A percentile compares a stretch with the other conserved stretches of the same genome.
Evolutionary conservation across 495 filamentous ascomycete species (phyloP).

Genomic region (Penicillium odoratum): DNA sequence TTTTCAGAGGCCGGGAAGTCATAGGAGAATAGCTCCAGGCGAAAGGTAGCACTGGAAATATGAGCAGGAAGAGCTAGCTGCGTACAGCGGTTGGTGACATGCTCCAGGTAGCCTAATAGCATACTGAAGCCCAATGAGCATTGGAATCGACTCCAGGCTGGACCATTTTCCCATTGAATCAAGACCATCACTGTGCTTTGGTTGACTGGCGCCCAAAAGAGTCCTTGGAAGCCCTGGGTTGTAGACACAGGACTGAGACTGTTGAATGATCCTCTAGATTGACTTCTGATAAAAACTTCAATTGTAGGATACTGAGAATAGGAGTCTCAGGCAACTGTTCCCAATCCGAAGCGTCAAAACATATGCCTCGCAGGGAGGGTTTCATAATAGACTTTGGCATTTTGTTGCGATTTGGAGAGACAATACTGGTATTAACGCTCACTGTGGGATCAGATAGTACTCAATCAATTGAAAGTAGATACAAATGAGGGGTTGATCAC

Average conservation of each 20-base stretch:
- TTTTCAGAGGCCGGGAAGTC: neutral
- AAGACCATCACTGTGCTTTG: neutral
- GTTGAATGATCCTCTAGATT: neutral
- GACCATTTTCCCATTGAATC: constrained; percentile 1
- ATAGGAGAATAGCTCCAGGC: constrained; percentile 4
- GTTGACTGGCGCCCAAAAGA: neutral
- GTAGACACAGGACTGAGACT: neutral
- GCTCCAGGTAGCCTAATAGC: neutral
- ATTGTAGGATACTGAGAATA: constrained; percentile 1
- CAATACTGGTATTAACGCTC: no score
- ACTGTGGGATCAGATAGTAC: no score
- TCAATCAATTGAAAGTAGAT: no score
- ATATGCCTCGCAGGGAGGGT: no score
- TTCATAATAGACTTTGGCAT: no score
- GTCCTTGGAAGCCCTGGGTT: neutral
- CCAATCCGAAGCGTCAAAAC: neutral
- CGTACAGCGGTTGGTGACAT: neutral
- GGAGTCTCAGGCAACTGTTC: neutral
- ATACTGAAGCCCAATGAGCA: constrained; percentile 1
- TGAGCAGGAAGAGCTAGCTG: neutral
- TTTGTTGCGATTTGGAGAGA: no score
- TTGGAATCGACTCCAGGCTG: neutral
- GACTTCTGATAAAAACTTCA: neutral
- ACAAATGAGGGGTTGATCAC: no score
- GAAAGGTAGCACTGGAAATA: neutral